phyloP scores from a whole-genome alignment of 2,329 filamentous ascomycete species.

The Orbilia ellipsospora region DNA sequence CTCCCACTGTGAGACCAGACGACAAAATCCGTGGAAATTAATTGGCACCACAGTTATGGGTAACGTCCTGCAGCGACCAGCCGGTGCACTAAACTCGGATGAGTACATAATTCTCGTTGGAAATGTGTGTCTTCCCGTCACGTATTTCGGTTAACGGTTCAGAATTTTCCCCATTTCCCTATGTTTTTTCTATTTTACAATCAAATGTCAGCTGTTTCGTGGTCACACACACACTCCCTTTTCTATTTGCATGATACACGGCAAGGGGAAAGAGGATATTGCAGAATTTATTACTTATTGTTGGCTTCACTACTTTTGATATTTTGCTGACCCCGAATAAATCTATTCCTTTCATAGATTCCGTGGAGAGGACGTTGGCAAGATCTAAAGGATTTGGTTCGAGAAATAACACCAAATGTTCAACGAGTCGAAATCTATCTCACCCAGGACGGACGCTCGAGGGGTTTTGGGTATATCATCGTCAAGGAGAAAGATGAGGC shows the following conservation, averaged over 20 bases:
- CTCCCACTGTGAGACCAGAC: conserved; percentile 2
- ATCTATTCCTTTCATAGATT: conserved; percentile 20
- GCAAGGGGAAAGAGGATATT: background rate
- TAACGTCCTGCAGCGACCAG: conserved; percentile 52
- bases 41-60: conserved; percentile 47
- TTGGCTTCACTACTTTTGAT: no score
- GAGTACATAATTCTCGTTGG: conserved; percentile 55
- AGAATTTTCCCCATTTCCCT: background rate
- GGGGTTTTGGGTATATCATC: conserved; percentile 57
- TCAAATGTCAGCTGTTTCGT: background rate
- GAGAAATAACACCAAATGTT: conserved; percentile 56
- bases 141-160: conserved; percentile 26
- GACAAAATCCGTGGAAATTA: no score
- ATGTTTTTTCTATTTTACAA: conserved; percentile 6
- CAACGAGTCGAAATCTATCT: conserved; percentile 57
- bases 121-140: conserved; percentile 50
- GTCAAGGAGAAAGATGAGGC: conserved; percentile 57
- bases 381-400: conserved; percentile 58
- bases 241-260: background rate
- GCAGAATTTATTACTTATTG: no score
- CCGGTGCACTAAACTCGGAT: conserved; percentile 55
- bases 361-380: conserved; percentile 57
- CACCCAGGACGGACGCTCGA: conserved; percentile 55
- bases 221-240: conserved; percentile 9
- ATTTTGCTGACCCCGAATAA: no score